Evolutionary conservation across 768 basidiomycete species (phyloP).

Genomic region (Gloeostereum incarnatum): DNA sequence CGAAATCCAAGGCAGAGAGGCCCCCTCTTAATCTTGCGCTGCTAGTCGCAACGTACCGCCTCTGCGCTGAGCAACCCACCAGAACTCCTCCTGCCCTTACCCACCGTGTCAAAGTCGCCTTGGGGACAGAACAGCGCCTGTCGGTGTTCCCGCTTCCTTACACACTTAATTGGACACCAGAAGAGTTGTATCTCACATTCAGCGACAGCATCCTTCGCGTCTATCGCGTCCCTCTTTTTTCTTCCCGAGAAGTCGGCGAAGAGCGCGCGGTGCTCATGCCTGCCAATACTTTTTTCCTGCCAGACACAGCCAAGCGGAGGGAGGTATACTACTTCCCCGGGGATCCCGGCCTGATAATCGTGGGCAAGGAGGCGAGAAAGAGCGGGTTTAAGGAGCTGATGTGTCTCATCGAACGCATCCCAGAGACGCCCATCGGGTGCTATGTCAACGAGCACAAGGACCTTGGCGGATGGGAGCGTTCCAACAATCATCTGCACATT

Average conservation of each 20-base stretch:
- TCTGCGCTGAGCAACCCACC: slow-evolving; percentile 10
- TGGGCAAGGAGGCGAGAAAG: neutral
- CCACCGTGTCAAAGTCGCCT: slow-evolving; percentile 7
- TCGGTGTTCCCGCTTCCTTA: neutral
- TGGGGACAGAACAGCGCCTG: neutral
- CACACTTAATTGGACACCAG: neutral
- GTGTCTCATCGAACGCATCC: neutral
- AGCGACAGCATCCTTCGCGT: neutral
- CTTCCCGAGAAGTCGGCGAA: neutral
- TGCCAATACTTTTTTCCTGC: neutral
- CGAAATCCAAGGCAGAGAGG: neutral
- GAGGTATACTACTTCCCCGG: neutral
- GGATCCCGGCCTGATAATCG: neutral
- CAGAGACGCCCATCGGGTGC: neutral
- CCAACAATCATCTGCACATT: neutral
- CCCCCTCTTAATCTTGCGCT: slow-evolving; percentile 10
- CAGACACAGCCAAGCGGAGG: neutral
- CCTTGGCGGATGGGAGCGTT: neutral
- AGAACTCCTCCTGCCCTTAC: slow-evolving; percentile 12
- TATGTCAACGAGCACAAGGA: neutral
- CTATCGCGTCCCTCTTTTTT: neutral
- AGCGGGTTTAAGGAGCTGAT: neutral
- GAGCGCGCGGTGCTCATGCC: neutral
- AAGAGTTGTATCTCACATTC: neutral
- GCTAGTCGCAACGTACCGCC: slow-evolving; percentile 13